Evolutionary conservation across 768 basidiomycete genomes (phyloP), one percentile per base, ranked within the genome.

Genomic region (Hericium alpestre): DNA sequence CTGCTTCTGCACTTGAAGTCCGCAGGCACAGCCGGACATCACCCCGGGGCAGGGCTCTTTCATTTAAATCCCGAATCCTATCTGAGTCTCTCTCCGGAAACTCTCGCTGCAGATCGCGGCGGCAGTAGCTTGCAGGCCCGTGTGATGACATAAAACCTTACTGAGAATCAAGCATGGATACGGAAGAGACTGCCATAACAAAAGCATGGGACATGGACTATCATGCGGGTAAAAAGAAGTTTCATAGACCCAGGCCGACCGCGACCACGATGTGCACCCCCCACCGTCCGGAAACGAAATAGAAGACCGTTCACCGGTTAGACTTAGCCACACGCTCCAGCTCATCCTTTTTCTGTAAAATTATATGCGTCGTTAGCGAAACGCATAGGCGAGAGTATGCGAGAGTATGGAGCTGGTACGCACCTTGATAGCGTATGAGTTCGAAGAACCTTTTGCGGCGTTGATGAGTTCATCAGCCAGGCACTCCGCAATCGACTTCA

Each of bases 271-370:
- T 16, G 16, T 16, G 11, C 23, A 51, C 16, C 11, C 18, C 49
- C 23, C 27, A 18, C 25, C 49, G 10, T 7, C 9, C 22, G 4
- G 0, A 37, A 15, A 11, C 32, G 49, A 6, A 16, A 46, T 43
- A 38, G 27, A 23, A 38, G 38, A 49, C 49, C 43, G 39, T 86
- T 91, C 83, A 99, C 83, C 95, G 91, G 80, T 99, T 99, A 75
- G 93, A 96, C 80, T 97, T 98, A 79, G 96, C 96, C 57, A 99
- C 96, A 81, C 95, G 94, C 81, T 99, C 95, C 63, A 99, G 85
- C 75, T 99, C 95, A 74, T 97, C 94, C 80, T 94, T 96, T 90
- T 94, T 94, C 92, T 90, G 69, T 53, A 48, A 39, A 39, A 13
- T 25, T 43, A n/a, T 7, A 38, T 43, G 37, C 40, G 47, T 16